These are phyloP conservation scores for Psidium friedrichsthalianum DNA, from an alignment of 345 rosid genomes.

Conservation along the genomic window DNA sequence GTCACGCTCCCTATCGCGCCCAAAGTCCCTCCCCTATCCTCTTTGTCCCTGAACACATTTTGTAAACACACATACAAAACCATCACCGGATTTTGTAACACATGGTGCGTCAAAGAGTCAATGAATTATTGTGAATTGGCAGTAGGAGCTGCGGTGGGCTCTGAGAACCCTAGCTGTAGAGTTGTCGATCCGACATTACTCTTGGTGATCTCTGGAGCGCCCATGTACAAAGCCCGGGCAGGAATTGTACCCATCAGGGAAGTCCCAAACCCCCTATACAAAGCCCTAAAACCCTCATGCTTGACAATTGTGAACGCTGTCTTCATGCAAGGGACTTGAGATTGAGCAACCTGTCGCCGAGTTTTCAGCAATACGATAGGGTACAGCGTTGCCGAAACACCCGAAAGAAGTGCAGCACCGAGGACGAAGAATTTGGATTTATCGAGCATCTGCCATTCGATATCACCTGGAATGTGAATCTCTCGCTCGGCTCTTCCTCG, in stretches of 20 bases:
- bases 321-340: conserved; percentile 44
- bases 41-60: no score
- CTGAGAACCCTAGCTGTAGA: conserved; percentile 54
- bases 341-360: conserved; percentile 66
- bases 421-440: conserved; percentile 78
- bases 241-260: conserved; percentile 87
- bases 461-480: conserved; percentile 52
- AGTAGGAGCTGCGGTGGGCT: conserved; percentile 47
- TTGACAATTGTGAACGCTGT: conserved; percentile 39
- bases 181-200: conserved; percentile 71
- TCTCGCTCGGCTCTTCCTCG: conserved; percentile 43
- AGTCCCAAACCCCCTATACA: conserved; percentile 88
- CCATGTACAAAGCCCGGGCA: conserved; percentile 88
- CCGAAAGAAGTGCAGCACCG: conserved; percentile 86
- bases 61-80: no score
- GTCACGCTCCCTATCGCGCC: no score
- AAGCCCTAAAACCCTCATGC: conserved; percentile 62
- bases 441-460: conserved; percentile 89
- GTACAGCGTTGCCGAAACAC: conserved; percentile 70
- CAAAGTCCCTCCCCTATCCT: no score
- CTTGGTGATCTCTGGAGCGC: conserved; percentile 76
- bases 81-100: no score
- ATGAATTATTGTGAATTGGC: conserved; percentile 26
- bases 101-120: no score
- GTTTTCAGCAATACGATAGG: conserved; percentile 75